Conservation (phyloP, 2,329 filamentous ascomycete genomes). For the Curvularia hawaiiensis region DNA sequence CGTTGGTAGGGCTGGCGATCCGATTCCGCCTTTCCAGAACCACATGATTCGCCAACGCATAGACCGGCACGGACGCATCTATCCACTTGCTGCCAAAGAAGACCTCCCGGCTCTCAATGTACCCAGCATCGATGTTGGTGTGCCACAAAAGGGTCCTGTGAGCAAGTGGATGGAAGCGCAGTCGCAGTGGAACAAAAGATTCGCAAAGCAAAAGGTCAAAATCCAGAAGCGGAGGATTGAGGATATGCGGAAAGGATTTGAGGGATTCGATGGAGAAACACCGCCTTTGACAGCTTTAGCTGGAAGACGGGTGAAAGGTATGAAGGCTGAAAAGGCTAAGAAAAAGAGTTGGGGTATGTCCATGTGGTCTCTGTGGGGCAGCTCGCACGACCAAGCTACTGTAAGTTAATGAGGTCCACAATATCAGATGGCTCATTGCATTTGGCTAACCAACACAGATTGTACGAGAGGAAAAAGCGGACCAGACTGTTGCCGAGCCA, state of each 20-base stretch:
- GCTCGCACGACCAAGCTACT: conserved; percentile 82
- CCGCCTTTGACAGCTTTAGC: conserved; percentile 86
- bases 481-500: conserved; percentile 24
- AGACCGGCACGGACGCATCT: conserved; percentile 75
- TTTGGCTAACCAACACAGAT: conserved; percentile 31
- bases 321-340: conserved; percentile 57
- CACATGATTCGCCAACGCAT: conserved; percentile 94
- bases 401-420: conserved; percentile 49
- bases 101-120: conserved; percentile 72
- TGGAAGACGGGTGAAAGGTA: conserved; percentile 64
- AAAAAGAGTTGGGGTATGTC: conserved; percentile 76
- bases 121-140: conserved; percentile 69
- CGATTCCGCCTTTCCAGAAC: conserved; percentile 76
- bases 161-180: conserved; percentile 83
- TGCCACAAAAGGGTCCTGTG: conserved; percentile 79
- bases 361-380: conserved; percentile 87
- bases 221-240: conserved; percentile 75
- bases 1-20: conserved; percentile 87
- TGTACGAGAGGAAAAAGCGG: conserved; percentile 41
- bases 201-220: conserved; percentile 68
- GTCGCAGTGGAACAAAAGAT: conserved; percentile 73
- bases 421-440: conserved; percentile 2
- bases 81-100: conserved; percentile 66
- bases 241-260: conserved; percentile 74
- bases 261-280: conserved; percentile 71